phyloP scores from a whole-genome alignment of 805 yeast species.

The Pichia sporocuriosa region DNA sequence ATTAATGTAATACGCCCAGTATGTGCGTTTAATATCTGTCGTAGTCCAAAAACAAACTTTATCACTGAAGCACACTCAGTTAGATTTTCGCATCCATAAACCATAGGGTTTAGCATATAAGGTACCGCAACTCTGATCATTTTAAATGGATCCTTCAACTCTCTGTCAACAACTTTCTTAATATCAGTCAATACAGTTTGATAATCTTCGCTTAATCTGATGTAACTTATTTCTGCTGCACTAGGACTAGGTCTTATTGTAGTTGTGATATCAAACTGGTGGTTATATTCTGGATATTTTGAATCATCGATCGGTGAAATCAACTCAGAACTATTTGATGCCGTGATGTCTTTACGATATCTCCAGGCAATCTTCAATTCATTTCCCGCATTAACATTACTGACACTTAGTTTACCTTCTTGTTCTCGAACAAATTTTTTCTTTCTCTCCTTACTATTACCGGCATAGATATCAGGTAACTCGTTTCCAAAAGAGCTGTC shows the following conservation, averaged over 20 bases:
- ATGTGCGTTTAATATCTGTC: slow-evolving; percentile 44
- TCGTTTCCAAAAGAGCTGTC: slow-evolving; percentile 56
- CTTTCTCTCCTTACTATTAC: slow-evolving; percentile 59
- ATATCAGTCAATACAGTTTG: slow-evolving; percentile 35
- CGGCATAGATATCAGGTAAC: slow-evolving; percentile 72
- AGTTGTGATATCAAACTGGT: slow-evolving; percentile 73
- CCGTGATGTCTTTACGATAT: slow-evolving; percentile 34
- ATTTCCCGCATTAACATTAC: slow-evolving; percentile 43
- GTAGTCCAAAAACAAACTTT: slow-evolving; percentile 55
- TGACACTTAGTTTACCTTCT: slow-evolving; percentile 60
- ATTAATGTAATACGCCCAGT: slow-evolving; percentile 36
- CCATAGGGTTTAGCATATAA: slow-evolving; percentile 69
- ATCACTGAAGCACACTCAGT: slow-evolving; percentile 39
- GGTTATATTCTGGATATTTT: slow-evolving; percentile 46
- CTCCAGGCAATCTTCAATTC: slow-evolving; percentile 93
- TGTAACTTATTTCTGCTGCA: slow-evolving; percentile 50
- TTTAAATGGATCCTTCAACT: slow-evolving; percentile 32
- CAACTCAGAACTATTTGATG: no score
- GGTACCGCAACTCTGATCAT: slow-evolving; percentile 68
- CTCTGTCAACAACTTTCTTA: slow-evolving; percentile 32
- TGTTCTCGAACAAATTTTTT: slow-evolving; percentile 49
- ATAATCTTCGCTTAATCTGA: slow-evolving; percentile 32
- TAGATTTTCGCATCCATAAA: slow-evolving; percentile 44
- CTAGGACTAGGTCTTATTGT: slow-evolving; percentile 62
- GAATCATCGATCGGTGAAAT: slow-evolving; percentile 28